These are phyloP conservation scores for Aurinia saxatilis DNA, from an alignment of 345 rosid species.

Conservation along the genomic window DNA sequence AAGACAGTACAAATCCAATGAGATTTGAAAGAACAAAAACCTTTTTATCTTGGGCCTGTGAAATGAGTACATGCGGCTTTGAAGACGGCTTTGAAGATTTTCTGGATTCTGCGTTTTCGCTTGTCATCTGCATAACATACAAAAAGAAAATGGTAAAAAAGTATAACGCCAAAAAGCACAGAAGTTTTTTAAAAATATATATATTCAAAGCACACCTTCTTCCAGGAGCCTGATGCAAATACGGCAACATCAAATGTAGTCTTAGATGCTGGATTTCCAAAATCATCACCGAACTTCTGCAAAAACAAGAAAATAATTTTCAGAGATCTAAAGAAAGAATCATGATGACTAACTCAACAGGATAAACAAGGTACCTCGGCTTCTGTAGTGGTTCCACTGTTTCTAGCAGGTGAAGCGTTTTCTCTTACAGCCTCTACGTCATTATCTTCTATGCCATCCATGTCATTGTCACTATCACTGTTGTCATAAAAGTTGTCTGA, in stretches of 20 bases:
- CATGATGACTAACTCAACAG: not conserved
- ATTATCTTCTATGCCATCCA: slow-evolving; percentile 34
- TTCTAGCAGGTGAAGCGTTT: slow-evolving; percentile 32
- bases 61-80: slow-evolving; percentile 21
- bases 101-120: slow-evolving; percentile 32
- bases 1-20: not conserved
- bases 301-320: slow-evolving; percentile 6
- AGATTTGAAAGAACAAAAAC: slow-evolving; percentile 24
- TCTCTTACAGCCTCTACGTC: slow-evolving; percentile 24
- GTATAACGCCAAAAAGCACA: not conserved
- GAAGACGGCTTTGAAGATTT: slow-evolving; percentile 29
- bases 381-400: slow-evolving; percentile 31
- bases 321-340: not conserved
- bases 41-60: slow-evolving; percentile 33
- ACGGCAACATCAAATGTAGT: slow-evolving; percentile 77
- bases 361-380: slow-evolving; percentile 31
- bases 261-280: slow-evolving; percentile 47
- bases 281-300: slow-evolving; percentile 46
- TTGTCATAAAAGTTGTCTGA: slow-evolving; percentile 42
- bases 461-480: slow-evolving; percentile 62
- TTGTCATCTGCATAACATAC: slow-evolving; percentile 40
- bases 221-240: slow-evolving; percentile 62
- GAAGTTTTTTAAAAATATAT: not conserved
- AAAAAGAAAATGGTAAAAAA: not conserved
- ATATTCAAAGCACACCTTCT: slow-evolving; percentile 49